Evolutionary conservation across 2,329 filamentous ascomycete species (phyloP), one percentile per base, ranked within the genome.

Genomic region (Xylaria sp.): DNA sequence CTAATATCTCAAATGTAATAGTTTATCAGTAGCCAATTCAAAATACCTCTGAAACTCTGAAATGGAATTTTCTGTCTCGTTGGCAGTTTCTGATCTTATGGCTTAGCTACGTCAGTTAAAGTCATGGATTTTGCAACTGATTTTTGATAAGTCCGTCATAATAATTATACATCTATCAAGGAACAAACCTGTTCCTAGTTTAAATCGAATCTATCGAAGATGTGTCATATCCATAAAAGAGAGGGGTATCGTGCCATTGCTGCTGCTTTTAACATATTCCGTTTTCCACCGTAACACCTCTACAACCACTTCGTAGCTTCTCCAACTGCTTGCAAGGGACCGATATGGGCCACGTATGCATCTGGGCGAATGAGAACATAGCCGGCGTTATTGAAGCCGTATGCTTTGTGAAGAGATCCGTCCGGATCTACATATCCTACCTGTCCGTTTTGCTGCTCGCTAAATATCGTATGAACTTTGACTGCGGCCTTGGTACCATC

Each of bases 351-450:
- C 23, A 78, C 61, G 58, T 79, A 75, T 10, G 69, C 69, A 68
- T 79, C 77, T 0, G 77, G 77, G 8, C 77, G 74, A 41, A 78
- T 69, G 31, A 76, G 76, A 12, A 72, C 71, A 63, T 78, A 78
- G 3, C 74, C 74, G 2, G 73, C 64, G 9, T 69, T 52, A 15
- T 71, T 62, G 58, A 74, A 75, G 1, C 77, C 77, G 39, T 75
- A 77, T 6, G 65, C 57, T 2, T 62, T 50, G 46, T 79, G 77
- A 18, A 79, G 61, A 15, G 44, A 63, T 1, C 71, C 73, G 9
- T 70, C 73, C 23, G 73, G 41, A 51, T 79, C 77, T 7, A 72
- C 48, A 39, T 76, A 73, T 10, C 72, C 72, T 7, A 65, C 51
- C 10, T 65, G 31, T 18, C 46, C 59, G 1, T 63, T 56, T 4